phyloP scores from a whole-genome alignment of 768 basidiomycete species.

The Russula sp. region DNA sequence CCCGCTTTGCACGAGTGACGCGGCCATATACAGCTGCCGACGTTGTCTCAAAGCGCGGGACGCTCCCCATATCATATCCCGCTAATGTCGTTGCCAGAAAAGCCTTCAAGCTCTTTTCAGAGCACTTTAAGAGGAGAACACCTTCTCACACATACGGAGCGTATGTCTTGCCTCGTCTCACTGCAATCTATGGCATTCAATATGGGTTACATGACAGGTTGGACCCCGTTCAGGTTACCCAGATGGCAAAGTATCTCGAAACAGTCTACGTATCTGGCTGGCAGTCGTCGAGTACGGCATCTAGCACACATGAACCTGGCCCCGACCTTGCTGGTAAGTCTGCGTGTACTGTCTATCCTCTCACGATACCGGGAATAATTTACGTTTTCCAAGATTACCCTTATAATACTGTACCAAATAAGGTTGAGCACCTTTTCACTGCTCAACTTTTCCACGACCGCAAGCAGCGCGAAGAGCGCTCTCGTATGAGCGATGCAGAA shows the following conservation, averaged over 20 bases:
- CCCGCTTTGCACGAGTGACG: constrained; percentile 79
- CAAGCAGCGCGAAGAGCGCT: constrained; percentile 82
- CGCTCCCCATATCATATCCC: constrained; percentile 77
- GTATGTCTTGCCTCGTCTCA: constrained; percentile 37
- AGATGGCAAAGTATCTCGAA: constrained; percentile 98
- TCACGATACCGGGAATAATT: neutral
- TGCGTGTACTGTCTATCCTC: neutral
- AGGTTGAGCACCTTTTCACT: constrained; percentile 96
- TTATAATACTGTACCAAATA: constrained; percentile 97
- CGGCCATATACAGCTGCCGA: constrained; percentile 91
- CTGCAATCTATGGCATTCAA: neutral
- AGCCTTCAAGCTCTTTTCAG: constrained; percentile 63
- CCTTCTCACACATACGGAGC: constrained; percentile 97
- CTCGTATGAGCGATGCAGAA: constrained; percentile 60
- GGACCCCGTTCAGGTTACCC: constrained; percentile 95
- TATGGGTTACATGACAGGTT: constrained; percentile 45
- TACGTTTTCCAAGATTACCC: constrained; percentile 66
- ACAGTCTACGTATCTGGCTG: constrained; percentile 98
- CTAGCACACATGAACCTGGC: constrained; percentile 91
- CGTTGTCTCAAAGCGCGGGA: constrained; percentile 91
- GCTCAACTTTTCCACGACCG: constrained; percentile 99
- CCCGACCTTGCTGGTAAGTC: constrained; percentile 89
- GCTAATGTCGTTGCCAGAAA: constrained; percentile 84
- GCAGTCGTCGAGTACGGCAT: constrained; percentile 92
- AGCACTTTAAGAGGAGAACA: constrained; percentile 70